A percentile compares a stretch with the other conserved stretches of the same genome.
phyloP scores from a whole-genome alignment of 352 stramenopile species.

The Phytophthora uliginosa region DNA sequence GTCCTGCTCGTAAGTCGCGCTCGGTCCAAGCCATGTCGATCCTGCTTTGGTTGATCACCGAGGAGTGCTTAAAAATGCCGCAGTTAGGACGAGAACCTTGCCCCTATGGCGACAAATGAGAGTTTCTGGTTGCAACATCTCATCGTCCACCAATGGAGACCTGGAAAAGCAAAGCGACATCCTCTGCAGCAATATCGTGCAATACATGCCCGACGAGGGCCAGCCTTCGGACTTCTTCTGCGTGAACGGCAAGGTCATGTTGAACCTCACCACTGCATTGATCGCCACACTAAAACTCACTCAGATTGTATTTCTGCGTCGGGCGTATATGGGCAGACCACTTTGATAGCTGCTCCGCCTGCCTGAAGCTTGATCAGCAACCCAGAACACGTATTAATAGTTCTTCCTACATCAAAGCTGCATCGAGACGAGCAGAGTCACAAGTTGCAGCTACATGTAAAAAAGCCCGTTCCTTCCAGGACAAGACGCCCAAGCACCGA shows the following conservation, averaged over 20 bases:
- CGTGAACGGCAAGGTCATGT: conserved; percentile 64
- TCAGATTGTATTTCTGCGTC: no score
- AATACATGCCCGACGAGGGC: conserved; percentile 56
- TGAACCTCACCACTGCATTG: conserved; percentile 29
- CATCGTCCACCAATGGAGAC: conserved; percentile 56
- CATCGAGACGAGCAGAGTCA: neutral
- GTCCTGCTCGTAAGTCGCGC: conserved; percentile 69
- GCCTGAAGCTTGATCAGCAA: no score
- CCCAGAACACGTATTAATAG: no score
- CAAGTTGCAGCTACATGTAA: neutral
- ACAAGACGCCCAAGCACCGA: neutral
- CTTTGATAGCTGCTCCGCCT: no score
- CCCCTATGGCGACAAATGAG: conserved; percentile 71
- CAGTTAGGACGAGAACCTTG: conserved; percentile 32
- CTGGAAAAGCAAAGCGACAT: conserved; percentile 59
- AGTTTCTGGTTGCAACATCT: conserved; percentile 75
- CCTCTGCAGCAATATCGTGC: conserved; percentile 71
- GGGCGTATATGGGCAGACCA: no score
- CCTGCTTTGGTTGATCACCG: conserved; percentile 69
- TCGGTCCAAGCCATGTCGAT: conserved; percentile 61
- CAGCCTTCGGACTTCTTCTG: conserved; percentile 54
- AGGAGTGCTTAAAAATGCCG: conserved; percentile 50
- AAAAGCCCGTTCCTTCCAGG: neutral
- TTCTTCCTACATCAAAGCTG: no score
- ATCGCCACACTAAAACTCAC: no score